A percentile compares a stretch with the other conserved stretches of the same genome.
These are phyloP conservation scores for Cynara cardunculus DNA, from an alignment of 129 eudicot species.

Conservation along the genomic window DNA sequence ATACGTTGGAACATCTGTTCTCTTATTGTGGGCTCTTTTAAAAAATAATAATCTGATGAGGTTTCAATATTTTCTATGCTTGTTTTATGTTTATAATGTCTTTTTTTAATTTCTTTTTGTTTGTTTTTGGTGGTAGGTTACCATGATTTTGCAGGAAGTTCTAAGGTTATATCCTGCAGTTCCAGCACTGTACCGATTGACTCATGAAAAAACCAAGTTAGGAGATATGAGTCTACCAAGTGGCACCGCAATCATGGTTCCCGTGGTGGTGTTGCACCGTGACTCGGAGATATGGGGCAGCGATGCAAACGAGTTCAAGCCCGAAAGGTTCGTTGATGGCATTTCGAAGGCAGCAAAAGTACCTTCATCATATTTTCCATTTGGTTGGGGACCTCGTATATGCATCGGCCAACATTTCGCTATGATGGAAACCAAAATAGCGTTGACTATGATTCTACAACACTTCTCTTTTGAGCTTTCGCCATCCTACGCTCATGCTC, in stretches of 20 bases:
- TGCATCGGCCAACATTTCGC: slow-evolving; percentile 68
- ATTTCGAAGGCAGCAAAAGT: slow-evolving; percentile 57
- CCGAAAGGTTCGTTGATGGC: slow-evolving; percentile 66
- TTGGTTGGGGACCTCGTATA: slow-evolving; percentile 73
- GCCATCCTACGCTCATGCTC: slow-evolving; percentile 34
- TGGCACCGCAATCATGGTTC: slow-evolving; percentile 46
- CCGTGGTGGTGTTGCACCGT: slow-evolving; percentile 47
- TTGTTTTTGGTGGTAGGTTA: slow-evolving; percentile 31
- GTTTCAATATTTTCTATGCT: not conserved
- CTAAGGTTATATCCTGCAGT: slow-evolving; percentile 69
- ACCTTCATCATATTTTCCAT: slow-evolving; percentile 51
- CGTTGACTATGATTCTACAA: slow-evolving; percentile 31
- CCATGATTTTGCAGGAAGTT: slow-evolving; percentile 68
- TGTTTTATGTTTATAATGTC: not conserved
- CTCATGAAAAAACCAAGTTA: slow-evolving; percentile 42
- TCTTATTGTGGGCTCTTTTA: no score
- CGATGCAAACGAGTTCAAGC: slow-evolving; percentile 58
- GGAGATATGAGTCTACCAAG: slow-evolving; percentile 44
- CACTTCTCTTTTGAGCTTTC: slow-evolving; percentile 25
- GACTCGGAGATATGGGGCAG: slow-evolving; percentile 59
- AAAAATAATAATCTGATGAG: not conserved
- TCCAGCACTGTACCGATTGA: slow-evolving; percentile 38
- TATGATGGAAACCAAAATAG: slow-evolving; percentile 35
- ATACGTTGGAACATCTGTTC: not conserved
- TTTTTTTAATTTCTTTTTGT: not conserved